A percentile compares a stretch with the other conserved stretches of the same genome.
These are phyloP conservation scores for Paramecium bursaria DNA, from an alignment of 73 alveolate species.

Conservation along the genomic window DNA sequence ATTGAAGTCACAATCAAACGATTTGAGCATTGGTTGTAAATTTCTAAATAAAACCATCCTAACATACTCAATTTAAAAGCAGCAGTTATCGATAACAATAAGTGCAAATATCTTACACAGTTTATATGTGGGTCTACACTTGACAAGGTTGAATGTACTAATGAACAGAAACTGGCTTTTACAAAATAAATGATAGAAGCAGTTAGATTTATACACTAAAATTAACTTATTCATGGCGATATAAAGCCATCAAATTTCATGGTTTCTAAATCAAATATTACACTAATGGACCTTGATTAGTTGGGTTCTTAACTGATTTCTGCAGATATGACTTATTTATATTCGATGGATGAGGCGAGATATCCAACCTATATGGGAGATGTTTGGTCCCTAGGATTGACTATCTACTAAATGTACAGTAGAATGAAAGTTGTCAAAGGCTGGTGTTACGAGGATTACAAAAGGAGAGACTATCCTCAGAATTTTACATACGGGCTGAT, in stretches of 20 bases:
- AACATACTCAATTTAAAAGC: constrained; percentile 33
- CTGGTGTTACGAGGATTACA: constrained; percentile 23
- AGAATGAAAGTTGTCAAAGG: constrained; percentile 24
- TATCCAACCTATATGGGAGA: constrained; percentile 40
- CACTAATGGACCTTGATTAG: constrained; percentile 38
- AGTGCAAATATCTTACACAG: constrained; percentile 30
- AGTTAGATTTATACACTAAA: constrained; percentile 5
- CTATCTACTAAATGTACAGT: constrained; percentile 5
- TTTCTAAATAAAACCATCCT: constrained; percentile 5
- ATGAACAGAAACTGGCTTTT: background rate
- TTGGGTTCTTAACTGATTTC: constrained; percentile 18
- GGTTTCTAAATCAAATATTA: background rate
- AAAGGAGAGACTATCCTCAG: constrained; percentile 37
- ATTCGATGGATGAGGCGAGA: background rate
- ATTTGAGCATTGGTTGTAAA: constrained; percentile 27
- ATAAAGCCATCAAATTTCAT: constrained; percentile 51
- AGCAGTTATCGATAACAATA: constrained; percentile 10
- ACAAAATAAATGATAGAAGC: constrained; percentile 29
- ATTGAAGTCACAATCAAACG: background rate
- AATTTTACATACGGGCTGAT: constrained; percentile 7
- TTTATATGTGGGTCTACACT: constrained; percentile 28
- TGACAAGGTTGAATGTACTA: background rate
- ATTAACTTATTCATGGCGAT: constrained; percentile 46
- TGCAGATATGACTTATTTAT: constrained; percentile 58
- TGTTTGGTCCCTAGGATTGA: constrained; percentile 48